Evolutionary conservation across 1,139 yeast species (phyloP).

Genomic region (Zygosaccharomyces pseudobailii): DNA sequence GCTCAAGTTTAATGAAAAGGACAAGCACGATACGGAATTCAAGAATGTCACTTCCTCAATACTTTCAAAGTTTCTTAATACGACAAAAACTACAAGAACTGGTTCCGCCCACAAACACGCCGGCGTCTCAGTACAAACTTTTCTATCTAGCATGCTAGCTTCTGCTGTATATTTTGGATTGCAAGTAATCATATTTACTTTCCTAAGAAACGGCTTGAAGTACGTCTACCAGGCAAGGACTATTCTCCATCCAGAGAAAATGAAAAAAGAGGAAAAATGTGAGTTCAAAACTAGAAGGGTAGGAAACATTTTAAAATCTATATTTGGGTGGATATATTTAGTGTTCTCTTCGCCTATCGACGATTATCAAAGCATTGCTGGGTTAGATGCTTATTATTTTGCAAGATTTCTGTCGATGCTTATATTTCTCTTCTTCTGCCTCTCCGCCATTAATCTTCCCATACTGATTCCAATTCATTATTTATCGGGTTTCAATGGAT

Average conservation of each 20-base stretch:
- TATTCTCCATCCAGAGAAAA: slow-evolving; percentile 36
- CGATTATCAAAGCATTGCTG: slow-evolving; percentile 42
- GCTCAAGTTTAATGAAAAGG: slow-evolving; percentile 14
- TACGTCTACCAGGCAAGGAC: slow-evolving; percentile 54
- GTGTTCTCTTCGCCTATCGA: slow-evolving; percentile 34
- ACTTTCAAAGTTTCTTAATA: slow-evolving; percentile 43
- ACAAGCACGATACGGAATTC: slow-evolving; percentile 7
- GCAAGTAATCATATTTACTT: slow-evolving; percentile 51
- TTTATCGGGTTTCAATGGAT: slow-evolving; percentile 37
- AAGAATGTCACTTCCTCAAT: slow-evolving; percentile 16
- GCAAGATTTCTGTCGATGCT: slow-evolving; percentile 49
- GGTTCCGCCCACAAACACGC: slow-evolving; percentile 44
- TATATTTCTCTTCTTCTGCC: slow-evolving; percentile 43
- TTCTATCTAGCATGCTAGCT: slow-evolving; percentile 44
- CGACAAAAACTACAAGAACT: slow-evolving; percentile 50
- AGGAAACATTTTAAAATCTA: background rate
- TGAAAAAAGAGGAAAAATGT: slow-evolving; percentile 22
- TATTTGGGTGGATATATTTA: slow-evolving; percentile 13
- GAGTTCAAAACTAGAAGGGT: background rate
- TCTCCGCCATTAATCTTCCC: slow-evolving; percentile 50
- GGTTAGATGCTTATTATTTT: slow-evolving; percentile 65
- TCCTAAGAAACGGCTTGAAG: slow-evolving; percentile 44
- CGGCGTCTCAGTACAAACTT: slow-evolving; percentile 45
- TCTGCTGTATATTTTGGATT: slow-evolving; percentile 48
- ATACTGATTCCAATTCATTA: slow-evolving; percentile 55